Conservation (phyloP, 352 stramenopile species). For the Phytophthora tubulina region DNA sequence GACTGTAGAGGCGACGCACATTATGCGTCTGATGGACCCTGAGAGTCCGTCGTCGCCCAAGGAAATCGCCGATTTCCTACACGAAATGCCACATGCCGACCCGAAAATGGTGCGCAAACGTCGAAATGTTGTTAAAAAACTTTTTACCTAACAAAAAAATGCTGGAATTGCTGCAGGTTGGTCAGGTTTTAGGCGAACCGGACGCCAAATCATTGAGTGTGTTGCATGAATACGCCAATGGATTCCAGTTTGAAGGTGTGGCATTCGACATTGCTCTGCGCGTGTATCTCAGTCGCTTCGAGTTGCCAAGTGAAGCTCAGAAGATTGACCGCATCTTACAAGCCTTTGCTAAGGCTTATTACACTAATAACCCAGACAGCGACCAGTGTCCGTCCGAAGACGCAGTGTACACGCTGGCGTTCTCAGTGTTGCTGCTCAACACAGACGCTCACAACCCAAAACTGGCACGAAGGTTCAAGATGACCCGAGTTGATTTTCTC, state of each 20-base stretch:
- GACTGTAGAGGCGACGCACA: constrained; percentile 37
- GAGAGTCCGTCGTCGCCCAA: constrained; percentile 61
- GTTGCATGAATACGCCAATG: constrained; percentile 77
- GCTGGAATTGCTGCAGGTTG: constrained; percentile 48
- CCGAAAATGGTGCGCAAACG: constrained; percentile 59
- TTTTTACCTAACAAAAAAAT: constrained; percentile 1
- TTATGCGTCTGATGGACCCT: constrained; percentile 57
- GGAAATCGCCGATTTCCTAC: constrained; percentile 72
- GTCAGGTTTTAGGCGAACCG: constrained; percentile 72
- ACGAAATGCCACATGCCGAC: constrained; percentile 73
- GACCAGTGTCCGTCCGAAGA: constrained; percentile 72
- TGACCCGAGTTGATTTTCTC: constrained; percentile 78
- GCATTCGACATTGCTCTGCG: constrained; percentile 75
- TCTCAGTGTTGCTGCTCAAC: constrained; percentile 83
- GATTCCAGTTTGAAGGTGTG: constrained; percentile 70
- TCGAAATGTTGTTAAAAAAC: background rate
- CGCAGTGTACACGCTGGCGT: constrained; percentile 80
- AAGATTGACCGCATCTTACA: constrained; percentile 90
- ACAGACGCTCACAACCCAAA: constrained; percentile 83
- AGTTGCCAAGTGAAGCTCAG: constrained; percentile 78
- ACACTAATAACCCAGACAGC: constrained; percentile 60
- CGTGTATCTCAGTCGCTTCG: constrained; percentile 78
- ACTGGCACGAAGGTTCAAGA: constrained; percentile 74
- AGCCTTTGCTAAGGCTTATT: constrained; percentile 78
- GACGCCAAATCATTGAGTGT: constrained; percentile 66